Base-by-base conservation (phyloP, 2,329 filamentous ascomycete species). In the Pezicula neosporulosa region DNA sequence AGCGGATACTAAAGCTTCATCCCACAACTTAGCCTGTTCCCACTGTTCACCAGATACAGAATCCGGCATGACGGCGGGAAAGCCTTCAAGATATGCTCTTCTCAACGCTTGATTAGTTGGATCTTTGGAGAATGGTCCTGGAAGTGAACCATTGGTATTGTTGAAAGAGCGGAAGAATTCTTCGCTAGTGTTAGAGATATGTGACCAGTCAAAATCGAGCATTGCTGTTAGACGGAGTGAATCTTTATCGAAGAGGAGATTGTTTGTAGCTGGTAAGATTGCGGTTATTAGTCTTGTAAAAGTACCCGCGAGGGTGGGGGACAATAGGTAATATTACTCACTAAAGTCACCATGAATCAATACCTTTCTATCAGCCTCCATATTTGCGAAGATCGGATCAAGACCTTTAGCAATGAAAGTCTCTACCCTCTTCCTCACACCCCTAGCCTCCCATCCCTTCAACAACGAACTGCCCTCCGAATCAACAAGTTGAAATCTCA, bases 281-380 rank as follows among this genome's bases (percentile, higher is more conserved):
- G 37, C 21, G 48, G 46, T 38, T 30, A 10, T 27, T 24, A 51
- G 41, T 12, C 18, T 51, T 37, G 18, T 18, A 28, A 51, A 33
- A 33, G 2, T 33, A 33, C 12, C 3, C 5, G 24, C 1, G 21
- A 24, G 4, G 28, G 3, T 33, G 2, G 28, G 5, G 10, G 9
- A 3, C 12, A 33, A 33, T 10, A 33, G 9, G 7, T 33, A 33
- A 33, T 33, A 7, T 10, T 9, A 58, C 61, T 60, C 54, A 62
- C 64, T 60, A 24, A 68, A 66, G 44, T 66, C 66, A 6, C 55
- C 61, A 56, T 67, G 66, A 2, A 64, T 52, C 24, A 68, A 62
- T 4, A 54, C 44, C 50, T 56, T 64, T 10, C 60, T 56, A 9
- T 58, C 43, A 44, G 45, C 15, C 19, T 49, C 43, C 13, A 41